Conservation (phyloP, 768 basidiomycete species). For the Lactarius pseudohatsudake region DNA sequence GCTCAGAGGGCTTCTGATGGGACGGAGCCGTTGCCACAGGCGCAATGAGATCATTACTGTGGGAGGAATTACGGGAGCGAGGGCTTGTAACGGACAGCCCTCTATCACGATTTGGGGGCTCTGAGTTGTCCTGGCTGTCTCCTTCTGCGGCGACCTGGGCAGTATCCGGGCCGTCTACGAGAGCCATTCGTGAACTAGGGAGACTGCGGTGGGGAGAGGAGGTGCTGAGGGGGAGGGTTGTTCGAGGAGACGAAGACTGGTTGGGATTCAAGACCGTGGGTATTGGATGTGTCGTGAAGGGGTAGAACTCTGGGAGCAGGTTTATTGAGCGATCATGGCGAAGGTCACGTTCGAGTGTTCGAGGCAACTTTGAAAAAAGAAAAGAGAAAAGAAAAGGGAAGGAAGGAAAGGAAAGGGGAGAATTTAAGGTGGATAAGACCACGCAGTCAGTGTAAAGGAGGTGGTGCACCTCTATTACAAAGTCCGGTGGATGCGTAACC, state of each 20-base stretch:
- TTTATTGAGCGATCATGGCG: conserved; percentile 43
- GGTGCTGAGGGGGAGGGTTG: conserved; percentile 29
- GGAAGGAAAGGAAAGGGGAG: conserved; percentile 14
- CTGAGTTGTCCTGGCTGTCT: conserved; percentile 57
- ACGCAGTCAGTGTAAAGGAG: conserved; percentile 24
- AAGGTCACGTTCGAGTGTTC: conserved; percentile 32
- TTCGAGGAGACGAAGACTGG: conserved; percentile 28
- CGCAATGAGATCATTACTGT: conserved; percentile 16
- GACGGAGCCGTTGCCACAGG: conserved; percentile 1
- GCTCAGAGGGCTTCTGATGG: conserved; percentile 10
- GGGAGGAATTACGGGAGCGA: conserved; percentile 3
- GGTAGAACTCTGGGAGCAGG: conserved; percentile 27
- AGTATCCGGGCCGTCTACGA: conserved; percentile 48
- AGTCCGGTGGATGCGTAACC: neutral
- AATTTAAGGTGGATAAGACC: conserved; percentile 16
- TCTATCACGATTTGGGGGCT: conserved; percentile 48
- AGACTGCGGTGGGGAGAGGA: conserved; percentile 27
- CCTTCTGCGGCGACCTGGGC: conserved; percentile 47
- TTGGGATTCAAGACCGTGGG: conserved; percentile 26
- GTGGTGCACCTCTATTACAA: conserved; percentile 11
- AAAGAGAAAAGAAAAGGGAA: conserved; percentile 3
- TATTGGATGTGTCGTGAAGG: conserved; percentile 28
- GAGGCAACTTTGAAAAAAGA: neutral
- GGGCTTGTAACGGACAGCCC: conserved; percentile 29
- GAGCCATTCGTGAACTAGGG: conserved; percentile 40